phyloP scores from a whole-genome alignment of 129 eudicot species.

The Arctium minus region DNA sequence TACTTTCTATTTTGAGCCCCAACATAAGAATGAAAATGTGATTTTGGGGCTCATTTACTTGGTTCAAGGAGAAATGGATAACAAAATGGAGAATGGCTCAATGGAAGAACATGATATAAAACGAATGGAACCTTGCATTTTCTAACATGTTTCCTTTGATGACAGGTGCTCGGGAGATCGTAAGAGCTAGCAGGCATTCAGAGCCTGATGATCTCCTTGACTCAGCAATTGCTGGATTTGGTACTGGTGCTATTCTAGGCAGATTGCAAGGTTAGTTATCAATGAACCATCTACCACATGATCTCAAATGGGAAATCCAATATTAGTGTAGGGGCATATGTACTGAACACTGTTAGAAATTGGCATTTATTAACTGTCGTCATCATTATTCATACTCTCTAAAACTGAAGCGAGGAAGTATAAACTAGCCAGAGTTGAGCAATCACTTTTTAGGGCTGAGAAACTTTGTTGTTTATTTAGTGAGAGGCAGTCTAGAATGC shows the following conservation, averaged over 20 bases:
- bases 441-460: background rate
- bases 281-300: background rate
- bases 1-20: background rate
- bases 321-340: background rate
- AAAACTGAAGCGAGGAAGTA: background rate
- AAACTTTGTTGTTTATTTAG: background rate
- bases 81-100: background rate
- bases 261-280: conserved; percentile 82
- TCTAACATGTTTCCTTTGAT: conserved; percentile 4
- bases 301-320: background rate
- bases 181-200: conserved; percentile 62
- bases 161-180: conserved; percentile 89
- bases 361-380: background rate
- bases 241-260: conserved; percentile 93
- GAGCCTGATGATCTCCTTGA: conserved; percentile 74
- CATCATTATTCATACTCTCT: background rate
- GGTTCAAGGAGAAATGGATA: background rate
- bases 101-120: background rate
- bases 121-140: background rate
- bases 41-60: background rate
- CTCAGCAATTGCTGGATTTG: conserved; percentile 83
- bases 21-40: background rate
- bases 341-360: background rate
- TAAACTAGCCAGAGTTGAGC: background rate
- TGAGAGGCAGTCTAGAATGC: background rate